Evolutionary conservation across 805 yeast species (phyloP), one percentile per base, ranked within the genome.

Genomic region (Ogataea salicorniae): DNA sequence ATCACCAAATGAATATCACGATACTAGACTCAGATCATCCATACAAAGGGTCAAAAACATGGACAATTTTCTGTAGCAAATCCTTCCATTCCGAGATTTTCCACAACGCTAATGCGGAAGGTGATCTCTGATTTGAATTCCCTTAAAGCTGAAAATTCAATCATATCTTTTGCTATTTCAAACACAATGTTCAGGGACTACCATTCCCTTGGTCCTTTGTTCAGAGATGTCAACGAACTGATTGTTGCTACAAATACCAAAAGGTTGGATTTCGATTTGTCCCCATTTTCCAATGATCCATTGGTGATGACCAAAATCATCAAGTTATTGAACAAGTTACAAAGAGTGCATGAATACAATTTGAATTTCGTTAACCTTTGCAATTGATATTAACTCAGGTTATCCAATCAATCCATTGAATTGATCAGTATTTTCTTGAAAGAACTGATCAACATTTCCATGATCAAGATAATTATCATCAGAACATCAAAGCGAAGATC

Each of bases 221-320:
- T 17, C 26, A 16, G 15, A n/a, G 36, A 29, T 37, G 35, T 42
- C 17, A 29, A 37, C 17, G 36, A 42, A 11, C 11, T 42, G 16
- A n/a, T 42, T 9, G 15, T 36, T 16, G 16, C 36, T 2, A 26
- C 41, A 5, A n/a, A 33, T 14, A 18, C 36, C 9, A 37, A 42
- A 22, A 36, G 45, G n/a, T 8, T 42, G 16, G 45, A 42, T 31
- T 42, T 42, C 17, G 45, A 42, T 17, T 37, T 42, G 6, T 29
- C 36, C 6, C 26, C 45, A 13, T 14, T 31, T 11, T 16, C 18
- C 13, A 42, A 23, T 5, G 31, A 37, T 18, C 5, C 9, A 6
- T 9, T 23, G 16, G 29, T 42, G 6, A 17, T 37, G n/a, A n/a
- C 26, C 5, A 42, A 37, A 31, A 6, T 42, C 13, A 29, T 42